Percentiles rank a stretch among this genome's conserved stretches.
phyloP scores from a whole-genome alignment of 2,329 filamentous ascomycete genomes.

The Aspergillus ochraceus region DNA sequence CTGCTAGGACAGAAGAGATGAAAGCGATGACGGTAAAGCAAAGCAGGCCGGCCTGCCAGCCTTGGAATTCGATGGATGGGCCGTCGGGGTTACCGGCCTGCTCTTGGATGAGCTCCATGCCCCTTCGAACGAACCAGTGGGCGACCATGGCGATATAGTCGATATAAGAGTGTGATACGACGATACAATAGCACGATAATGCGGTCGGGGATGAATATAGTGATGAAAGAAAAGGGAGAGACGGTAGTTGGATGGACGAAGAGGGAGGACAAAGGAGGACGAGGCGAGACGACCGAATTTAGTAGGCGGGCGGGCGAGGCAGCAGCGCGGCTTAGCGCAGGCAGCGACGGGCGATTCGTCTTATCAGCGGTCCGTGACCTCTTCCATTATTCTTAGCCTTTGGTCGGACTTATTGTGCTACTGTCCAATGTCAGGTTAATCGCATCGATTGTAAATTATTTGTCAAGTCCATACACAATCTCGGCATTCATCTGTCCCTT shows the following conservation, averaged over 20 bases:
- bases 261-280: neutral
- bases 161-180: neutral
- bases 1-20: slow-evolving; percentile 24
- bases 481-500: too few relatives aligned
- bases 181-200: neutral
- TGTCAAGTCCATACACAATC: too few relatives aligned
- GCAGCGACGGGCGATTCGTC: neutral
- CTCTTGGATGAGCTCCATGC: slow-evolving; percentile 32
- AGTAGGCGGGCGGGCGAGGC: slow-evolving; percentile 4
- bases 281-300: neutral
- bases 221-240: slow-evolving; percentile 4
- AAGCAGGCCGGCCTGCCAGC: slow-evolving; percentile 29
- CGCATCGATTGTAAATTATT: too few relatives aligned
- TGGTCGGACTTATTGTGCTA: neutral
- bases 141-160: slow-evolving; percentile 25
- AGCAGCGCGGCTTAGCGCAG: slow-evolving; percentile 13
- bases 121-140: slow-evolving; percentile 36
- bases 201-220: neutral
- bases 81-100: slow-evolving; percentile 1
- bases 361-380: neutral
- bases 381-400: neutral
- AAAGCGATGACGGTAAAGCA: slow-evolving; percentile 27
- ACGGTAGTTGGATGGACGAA: slow-evolving; percentile 3
- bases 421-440: too few relatives aligned
- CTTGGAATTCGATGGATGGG: slow-evolving; percentile 21